A percentile compares a stretch with the other conserved stretches of the same genome.
Evolutionary conservation across 2,329 filamentous ascomycete genomes (phyloP).

Genomic region (Orbilia blumenaviensis): DNA sequence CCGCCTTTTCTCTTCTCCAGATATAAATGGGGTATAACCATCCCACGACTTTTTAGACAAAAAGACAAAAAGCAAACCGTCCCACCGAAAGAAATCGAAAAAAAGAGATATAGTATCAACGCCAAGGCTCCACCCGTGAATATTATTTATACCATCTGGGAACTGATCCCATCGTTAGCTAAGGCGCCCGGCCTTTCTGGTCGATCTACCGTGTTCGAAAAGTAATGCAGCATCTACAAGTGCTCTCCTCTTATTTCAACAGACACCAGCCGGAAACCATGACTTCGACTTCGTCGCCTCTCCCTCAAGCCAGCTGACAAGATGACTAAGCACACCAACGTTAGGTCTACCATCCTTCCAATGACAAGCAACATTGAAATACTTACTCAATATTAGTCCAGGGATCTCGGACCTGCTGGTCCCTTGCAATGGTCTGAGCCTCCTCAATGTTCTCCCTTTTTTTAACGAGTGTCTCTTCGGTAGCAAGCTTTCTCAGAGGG

Average conservation of each 20-base stretch:
- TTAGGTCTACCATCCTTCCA: constrained; percentile 6
- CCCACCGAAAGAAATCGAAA: neutral
- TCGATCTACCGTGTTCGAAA: neutral
- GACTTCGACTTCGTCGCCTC: constrained; percentile 46
- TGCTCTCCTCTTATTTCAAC: constrained; percentile 5
- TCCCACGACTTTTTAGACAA: constrained; percentile 3
- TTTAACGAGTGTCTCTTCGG: constrained; percentile 33
- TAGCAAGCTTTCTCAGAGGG: constrained; percentile 31
- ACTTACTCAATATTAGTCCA: constrained; percentile 53
- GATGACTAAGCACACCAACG: constrained; percentile 16
- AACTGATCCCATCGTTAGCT: too few relatives aligned
- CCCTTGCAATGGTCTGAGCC: constrained; percentile 31
- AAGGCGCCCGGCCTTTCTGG: constrained; percentile 6
- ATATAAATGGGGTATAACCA: constrained; percentile 20
- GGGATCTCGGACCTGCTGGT: constrained; percentile 46
- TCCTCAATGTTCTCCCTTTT: constrained; percentile 50
- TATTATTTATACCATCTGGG: too few relatives aligned
- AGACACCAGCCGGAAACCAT: constrained; percentile 50
- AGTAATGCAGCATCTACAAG: neutral
- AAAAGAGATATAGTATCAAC: neutral
- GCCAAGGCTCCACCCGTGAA: constrained; percentile 29
- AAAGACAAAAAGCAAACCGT: neutral
- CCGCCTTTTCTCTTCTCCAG: neutral
- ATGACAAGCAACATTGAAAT: neutral
- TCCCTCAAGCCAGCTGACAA: constrained; percentile 38